A percentile compares a stretch with the other conserved stretches of the same genome.
phyloP scores from a whole-genome alignment of 371 early-diverging fungal genomes.

The Encephalitozoon hellem region DNA sequence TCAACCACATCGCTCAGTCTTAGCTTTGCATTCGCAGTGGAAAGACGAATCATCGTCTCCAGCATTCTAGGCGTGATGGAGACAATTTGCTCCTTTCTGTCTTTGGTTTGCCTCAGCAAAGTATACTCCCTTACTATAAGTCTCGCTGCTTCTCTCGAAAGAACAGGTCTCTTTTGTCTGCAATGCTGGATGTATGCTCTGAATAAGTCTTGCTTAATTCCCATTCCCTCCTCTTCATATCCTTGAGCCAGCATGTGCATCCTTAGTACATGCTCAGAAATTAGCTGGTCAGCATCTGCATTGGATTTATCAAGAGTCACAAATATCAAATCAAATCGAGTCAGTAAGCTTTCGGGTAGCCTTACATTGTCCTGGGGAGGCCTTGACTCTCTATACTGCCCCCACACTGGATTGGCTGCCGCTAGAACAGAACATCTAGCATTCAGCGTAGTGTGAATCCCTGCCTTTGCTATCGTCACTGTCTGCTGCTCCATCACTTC shows the following conservation, averaged over 20 bases:
- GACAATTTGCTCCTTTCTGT: constrained; percentile 53
- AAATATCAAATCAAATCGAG: constrained; percentile 71
- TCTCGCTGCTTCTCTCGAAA: constrained; percentile 49
- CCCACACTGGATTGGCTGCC: constrained; percentile 94
- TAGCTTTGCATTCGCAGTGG: constrained; percentile 93
- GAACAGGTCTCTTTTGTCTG: constrained; percentile 47
- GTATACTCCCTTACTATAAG: constrained; percentile 52
- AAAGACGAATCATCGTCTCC: constrained; percentile 91
- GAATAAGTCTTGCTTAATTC: constrained; percentile 24
- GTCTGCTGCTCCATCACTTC: constrained; percentile 99
- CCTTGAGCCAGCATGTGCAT: constrained; percentile 47
- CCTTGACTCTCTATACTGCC: constrained; percentile 62
- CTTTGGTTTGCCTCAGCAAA: constrained; percentile 52
- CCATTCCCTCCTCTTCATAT: constrained; percentile 19
- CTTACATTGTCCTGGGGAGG: constrained; percentile 59
- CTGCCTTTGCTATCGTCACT: constrained; percentile 89
- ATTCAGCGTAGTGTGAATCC: constrained; percentile 91
- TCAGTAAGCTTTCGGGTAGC: constrained; percentile 61
- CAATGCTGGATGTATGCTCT: constrained; percentile 40
- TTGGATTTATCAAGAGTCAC: constrained; percentile 79
- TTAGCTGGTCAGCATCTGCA: constrained; percentile 63
- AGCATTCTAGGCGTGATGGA: constrained; percentile 94
- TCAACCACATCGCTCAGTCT: constrained; percentile 69
- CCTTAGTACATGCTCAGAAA: constrained; percentile 59
- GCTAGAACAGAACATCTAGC: constrained; percentile 94